Evolutionary conservation across 495 filamentous ascomycete genomes (phyloP).

Genomic region (Xylaria acuta): DNA sequence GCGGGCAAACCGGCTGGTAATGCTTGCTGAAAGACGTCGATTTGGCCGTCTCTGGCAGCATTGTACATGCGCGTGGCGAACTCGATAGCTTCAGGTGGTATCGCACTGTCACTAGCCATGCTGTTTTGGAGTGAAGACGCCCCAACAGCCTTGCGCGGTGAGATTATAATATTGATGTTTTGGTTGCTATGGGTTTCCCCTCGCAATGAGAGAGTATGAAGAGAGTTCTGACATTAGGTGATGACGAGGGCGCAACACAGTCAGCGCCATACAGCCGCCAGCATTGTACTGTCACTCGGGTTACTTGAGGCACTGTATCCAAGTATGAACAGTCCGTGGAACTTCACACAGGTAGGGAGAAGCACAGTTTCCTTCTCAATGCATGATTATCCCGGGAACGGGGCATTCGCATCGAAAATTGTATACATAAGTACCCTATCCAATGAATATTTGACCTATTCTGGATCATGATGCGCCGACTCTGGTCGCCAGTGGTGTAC

Average conservation of each 20-base stretch:
- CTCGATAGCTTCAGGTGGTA: slow-evolving; percentile 59
- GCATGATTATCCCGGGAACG: neutral
- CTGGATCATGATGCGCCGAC: neutral
- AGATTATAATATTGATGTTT: neutral
- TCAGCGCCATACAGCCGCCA: neutral
- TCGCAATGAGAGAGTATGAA: neutral
- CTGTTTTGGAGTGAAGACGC: neutral
- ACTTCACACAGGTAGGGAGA: neutral
- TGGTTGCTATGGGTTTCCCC: neutral
- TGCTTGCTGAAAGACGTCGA: slow-evolving; percentile 56
- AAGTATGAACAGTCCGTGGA: neutral
- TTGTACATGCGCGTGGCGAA: slow-evolving; percentile 59
- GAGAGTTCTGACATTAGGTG: neutral
- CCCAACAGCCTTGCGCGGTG: neutral
- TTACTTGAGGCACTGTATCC: neutral
- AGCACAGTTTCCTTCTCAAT: neutral
- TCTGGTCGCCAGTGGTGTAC: neutral
- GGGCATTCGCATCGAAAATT: neutral
- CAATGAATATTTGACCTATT: neutral
- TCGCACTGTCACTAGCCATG: slow-evolving; percentile 27
- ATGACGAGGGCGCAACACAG: neutral
- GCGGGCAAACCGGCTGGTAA: slow-evolving; percentile 57
- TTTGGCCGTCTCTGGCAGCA: slow-evolving; percentile 56
- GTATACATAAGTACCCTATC: neutral
- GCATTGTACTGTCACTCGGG: neutral